A percentile compares a stretch with the other conserved stretches of the same genome.
phyloP scores from a whole-genome alignment of 495 filamentous ascomycete genomes.

The Astrothelium subdiscretum region DNA sequence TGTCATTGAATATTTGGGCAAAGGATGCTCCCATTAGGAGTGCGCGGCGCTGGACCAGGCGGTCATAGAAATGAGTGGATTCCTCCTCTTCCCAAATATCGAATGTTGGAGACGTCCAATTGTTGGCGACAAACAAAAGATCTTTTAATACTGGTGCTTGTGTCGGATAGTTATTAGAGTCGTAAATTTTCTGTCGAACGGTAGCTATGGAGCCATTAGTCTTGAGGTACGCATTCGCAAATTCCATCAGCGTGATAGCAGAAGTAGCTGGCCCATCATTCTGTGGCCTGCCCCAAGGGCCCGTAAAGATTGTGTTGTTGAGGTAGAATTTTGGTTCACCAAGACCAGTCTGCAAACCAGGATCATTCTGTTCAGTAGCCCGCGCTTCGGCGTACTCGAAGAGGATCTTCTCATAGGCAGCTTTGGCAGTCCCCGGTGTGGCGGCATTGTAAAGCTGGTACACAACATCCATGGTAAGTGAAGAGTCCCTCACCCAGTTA shows the following conservation, averaged over 20 bases:
- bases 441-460: conserved; percentile 15
- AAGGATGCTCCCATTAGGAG: conserved; percentile 15
- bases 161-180: conserved; percentile 10
- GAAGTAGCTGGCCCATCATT: conserved; percentile 21
- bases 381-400: conserved; percentile 16
- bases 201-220: conserved; percentile 13
- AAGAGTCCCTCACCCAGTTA: conserved; percentile 15
- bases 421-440: conserved; percentile 8
- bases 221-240: conserved; percentile 16
- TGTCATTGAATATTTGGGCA: conserved; percentile 14
- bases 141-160: conserved; percentile 17
- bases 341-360: conserved; percentile 13
- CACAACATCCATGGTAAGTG: conserved; percentile 19
- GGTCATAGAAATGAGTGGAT: conserved; percentile 19
- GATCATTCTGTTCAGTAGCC: conserved; percentile 19
- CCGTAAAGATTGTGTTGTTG: conserved; percentile 18
- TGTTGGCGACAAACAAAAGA: conserved; percentile 18
- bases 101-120: conserved; percentile 17
- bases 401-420: conserved; percentile 12
- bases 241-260: conserved; percentile 20
- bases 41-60: conserved; percentile 21
- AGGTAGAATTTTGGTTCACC: conserved; percentile 21
- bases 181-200: conserved; percentile 17
- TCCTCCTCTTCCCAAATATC: conserved; percentile 21
- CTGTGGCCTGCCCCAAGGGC: conserved; percentile 21